Evolutionary conservation across 2,329 filamentous ascomycete genomes (phyloP).

Genomic region (Fusarium piperis): DNA sequence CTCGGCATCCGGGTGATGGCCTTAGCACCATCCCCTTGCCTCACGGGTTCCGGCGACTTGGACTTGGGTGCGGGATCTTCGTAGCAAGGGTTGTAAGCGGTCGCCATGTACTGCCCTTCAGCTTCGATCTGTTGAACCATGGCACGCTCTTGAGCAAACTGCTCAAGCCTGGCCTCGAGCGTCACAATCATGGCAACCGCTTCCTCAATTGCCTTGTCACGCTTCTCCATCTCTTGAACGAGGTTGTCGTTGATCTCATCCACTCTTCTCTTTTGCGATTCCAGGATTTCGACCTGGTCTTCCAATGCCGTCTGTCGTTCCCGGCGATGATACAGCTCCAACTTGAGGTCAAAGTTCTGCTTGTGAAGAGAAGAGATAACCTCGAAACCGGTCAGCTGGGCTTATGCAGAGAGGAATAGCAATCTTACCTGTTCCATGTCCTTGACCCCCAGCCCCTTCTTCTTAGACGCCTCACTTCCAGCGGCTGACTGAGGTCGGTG

Average conservation of each 20-base stretch:
- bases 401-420: too few species aligned
- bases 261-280: slow-evolving; percentile 62
- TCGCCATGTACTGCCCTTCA: slow-evolving; percentile 48
- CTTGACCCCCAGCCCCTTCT: slow-evolving; percentile 69
- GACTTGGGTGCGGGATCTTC: slow-evolving; percentile 33
- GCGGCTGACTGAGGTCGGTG: slow-evolving; percentile 56
- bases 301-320: slow-evolving; percentile 71
- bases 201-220: slow-evolving; percentile 76
- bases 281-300: slow-evolving; percentile 63
- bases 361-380: slow-evolving; percentile 76
- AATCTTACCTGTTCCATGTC: slow-evolving; percentile 74
- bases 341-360: slow-evolving; percentile 80
- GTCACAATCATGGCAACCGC: slow-evolving; percentile 75
- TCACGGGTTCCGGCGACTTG: slow-evolving; percentile 26
- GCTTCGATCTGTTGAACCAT: slow-evolving; percentile 62
- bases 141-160: slow-evolving; percentile 62
- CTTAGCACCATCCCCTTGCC: slow-evolving; percentile 47
- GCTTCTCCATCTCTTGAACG: slow-evolving; percentile 69
- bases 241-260: slow-evolving; percentile 68
- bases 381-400: slow-evolving; percentile 48
- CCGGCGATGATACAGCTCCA: slow-evolving; percentile 75
- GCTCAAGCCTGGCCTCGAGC: slow-evolving; percentile 68
- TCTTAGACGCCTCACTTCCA: slow-evolving; percentile 53
- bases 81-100: slow-evolving; percentile 44
- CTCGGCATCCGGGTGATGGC: slow-evolving; percentile 68